Evolutionary conservation across 2,329 filamentous ascomycete species (phyloP).

Genomic region (Ophiostoma sp.): DNA sequence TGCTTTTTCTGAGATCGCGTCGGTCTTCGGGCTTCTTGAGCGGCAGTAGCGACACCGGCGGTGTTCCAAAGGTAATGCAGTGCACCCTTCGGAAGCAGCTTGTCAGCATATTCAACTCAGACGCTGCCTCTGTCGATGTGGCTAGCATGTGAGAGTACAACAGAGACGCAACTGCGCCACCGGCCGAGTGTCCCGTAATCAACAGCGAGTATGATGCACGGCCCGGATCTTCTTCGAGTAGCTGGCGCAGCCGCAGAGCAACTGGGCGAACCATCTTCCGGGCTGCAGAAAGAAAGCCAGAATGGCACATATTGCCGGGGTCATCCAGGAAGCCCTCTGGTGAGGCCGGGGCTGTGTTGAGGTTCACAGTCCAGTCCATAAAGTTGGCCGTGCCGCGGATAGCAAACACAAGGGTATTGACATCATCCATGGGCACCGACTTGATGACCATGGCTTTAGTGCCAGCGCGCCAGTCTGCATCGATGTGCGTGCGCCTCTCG

Average conservation of each 20-base stretch:
- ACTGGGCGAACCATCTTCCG: conserved; percentile 69
- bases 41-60: conserved; percentile 68
- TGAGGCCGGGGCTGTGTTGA: conserved; percentile 61
- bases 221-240: conserved; percentile 66
- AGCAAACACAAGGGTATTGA: conserved; percentile 75
- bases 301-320: conserved; percentile 68
- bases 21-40: conserved; percentile 52
- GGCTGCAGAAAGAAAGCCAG: conserved; percentile 73
- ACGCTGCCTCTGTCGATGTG: conserved; percentile 48
- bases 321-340: conserved; percentile 73
- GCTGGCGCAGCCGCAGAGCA: conserved; percentile 60
- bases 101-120: conserved; percentile 65
- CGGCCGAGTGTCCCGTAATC: conserved; percentile 81
- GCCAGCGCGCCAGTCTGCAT: conserved; percentile 66
- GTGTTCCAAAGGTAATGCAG: conserved; percentile 80
- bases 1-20: conserved; percentile 52
- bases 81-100: conserved; percentile 72
- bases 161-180: conserved; percentile 74
- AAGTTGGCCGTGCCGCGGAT: conserved; percentile 76
- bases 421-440: conserved; percentile 69
- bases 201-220: conserved; percentile 64
- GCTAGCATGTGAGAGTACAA: conserved; percentile 78
- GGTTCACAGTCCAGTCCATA: conserved; percentile 82
- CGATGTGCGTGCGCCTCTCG: conserved; percentile 64
- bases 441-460: conserved; percentile 84